Percentiles rank a stretch among this genome's conserved stretches.
phyloP scores from a whole-genome alignment of 345 rosid genomes.

The Syzygium aromaticum region DNA sequence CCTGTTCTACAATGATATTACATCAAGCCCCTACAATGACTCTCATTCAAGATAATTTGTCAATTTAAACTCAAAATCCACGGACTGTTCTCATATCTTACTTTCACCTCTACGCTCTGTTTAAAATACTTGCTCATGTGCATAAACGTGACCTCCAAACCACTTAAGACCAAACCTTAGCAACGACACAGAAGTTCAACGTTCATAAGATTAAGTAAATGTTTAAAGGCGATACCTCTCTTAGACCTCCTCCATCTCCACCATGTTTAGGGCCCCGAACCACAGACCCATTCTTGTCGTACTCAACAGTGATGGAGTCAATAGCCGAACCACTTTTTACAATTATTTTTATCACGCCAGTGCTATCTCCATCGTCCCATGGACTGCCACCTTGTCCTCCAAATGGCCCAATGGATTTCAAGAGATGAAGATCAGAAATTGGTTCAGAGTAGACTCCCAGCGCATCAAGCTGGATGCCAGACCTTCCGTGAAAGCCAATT shows the following conservation, averaged over 20 bases:
- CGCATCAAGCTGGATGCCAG: background rate
- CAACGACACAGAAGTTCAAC: accelerated
- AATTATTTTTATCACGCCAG: accelerated
- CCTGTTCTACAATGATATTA: background rate
- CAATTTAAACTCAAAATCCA: background rate
- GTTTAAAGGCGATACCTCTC: accelerated
- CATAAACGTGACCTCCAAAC: background rate
- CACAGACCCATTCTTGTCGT: background rate
- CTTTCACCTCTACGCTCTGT: background rate
- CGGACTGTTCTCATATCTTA: background rate
- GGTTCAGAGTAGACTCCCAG: background rate
- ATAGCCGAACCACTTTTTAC: accelerated
- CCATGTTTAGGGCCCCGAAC: background rate
- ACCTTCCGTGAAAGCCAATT: too few relatives aligned
- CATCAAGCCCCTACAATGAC: background rate
- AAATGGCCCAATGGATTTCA: background rate
- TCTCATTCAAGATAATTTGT: background rate
- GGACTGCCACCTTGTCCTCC: background rate
- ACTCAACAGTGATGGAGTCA: background rate
- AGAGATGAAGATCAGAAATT: background rate
- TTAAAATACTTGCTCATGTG: too few relatives aligned
- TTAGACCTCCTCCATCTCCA: background rate
- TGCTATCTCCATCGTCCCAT: background rate
- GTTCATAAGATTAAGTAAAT: accelerated
- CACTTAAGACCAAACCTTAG: too few relatives aligned